Evolutionary conservation across 2,329 filamentous ascomycete species (phyloP).

Genomic region (Amylocarpus encephaloides): DNA sequence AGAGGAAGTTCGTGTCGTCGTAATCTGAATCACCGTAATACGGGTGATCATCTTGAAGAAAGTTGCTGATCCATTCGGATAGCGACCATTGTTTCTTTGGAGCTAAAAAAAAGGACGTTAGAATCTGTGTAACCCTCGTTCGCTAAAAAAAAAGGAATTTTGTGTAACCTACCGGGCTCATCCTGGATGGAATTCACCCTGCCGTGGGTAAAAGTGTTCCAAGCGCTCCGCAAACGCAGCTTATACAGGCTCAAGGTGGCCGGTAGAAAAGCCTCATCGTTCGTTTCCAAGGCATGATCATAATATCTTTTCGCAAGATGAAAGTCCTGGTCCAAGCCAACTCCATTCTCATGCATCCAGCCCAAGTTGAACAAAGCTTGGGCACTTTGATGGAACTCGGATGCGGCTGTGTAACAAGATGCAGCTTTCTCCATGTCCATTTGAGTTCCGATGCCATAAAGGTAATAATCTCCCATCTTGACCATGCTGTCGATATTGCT

Average conservation of each 20-base stretch:
- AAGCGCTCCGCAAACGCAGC: slow-evolving; percentile 76
- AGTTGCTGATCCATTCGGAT: slow-evolving; percentile 80
- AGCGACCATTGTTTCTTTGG: slow-evolving; percentile 69
- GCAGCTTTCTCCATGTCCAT: slow-evolving; percentile 78
- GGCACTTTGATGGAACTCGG: slow-evolving; percentile 84
- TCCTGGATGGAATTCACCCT: slow-evolving; percentile 87
- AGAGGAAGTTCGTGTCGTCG: slow-evolving; percentile 30
- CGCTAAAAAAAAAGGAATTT: no score
- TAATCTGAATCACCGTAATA: slow-evolving; percentile 55
- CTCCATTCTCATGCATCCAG: slow-evolving; percentile 98
- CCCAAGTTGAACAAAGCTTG: slow-evolving; percentile 96
- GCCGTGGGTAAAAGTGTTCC: slow-evolving; percentile 91
- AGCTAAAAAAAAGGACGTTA: slow-evolving; percentile 41
- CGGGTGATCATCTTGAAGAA: slow-evolving; percentile 59
- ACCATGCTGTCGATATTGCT: slow-evolving; percentile 89
- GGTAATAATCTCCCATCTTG: slow-evolving; percentile 98
- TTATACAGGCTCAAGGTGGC: slow-evolving; percentile 86
- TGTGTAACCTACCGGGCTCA: slow-evolving; percentile 61
- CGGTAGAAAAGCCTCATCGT: slow-evolving; percentile 87
- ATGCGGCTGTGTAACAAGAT: slow-evolving; percentile 85
- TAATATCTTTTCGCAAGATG: slow-evolving; percentile 96
- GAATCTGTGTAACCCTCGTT: slow-evolving; percentile 1
- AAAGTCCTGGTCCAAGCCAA: slow-evolving; percentile 90
- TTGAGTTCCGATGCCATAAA: slow-evolving; percentile 69
- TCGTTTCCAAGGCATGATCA: slow-evolving; percentile 84